Evolutionary conservation across 768 basidiomycete species (phyloP).

Genomic region (Psilocybe tampanensis): DNA sequence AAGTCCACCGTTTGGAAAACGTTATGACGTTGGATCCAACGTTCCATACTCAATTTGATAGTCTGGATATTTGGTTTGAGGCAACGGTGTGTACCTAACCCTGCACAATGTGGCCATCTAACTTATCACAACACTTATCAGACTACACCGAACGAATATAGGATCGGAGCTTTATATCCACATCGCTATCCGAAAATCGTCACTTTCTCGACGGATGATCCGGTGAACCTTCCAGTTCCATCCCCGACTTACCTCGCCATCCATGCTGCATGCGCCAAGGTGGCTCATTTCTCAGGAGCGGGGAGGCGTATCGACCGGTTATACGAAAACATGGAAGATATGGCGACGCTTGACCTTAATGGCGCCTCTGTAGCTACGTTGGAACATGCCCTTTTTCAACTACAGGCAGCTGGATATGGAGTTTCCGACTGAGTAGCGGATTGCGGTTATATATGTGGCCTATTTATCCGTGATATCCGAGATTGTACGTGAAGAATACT

Average conservation of each 20-base stretch:
- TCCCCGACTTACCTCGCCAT: slow-evolving; percentile 31
- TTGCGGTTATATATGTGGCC: too few species aligned
- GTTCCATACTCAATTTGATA: slow-evolving; percentile 26
- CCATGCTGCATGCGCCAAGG: slow-evolving; percentile 42
- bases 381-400: slow-evolving; percentile 18
- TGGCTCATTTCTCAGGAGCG: slow-evolving; percentile 42
- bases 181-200: slow-evolving; percentile 19
- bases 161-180: slow-evolving; percentile 10
- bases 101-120: neutral
- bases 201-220: slow-evolving; percentile 30
- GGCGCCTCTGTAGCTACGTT: slow-evolving; percentile 15
- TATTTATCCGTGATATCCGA: too few species aligned
- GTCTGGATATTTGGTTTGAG: slow-evolving; percentile 32
- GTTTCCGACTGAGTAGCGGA: too few species aligned
- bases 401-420: slow-evolving; percentile 5
- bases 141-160: slow-evolving; percentile 23
- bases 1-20: slow-evolving; percentile 32
- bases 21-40: slow-evolving; percentile 28
- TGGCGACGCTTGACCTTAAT: slow-evolving; percentile 9
- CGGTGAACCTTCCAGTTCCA: slow-evolving; percentile 29
- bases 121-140: slow-evolving; percentile 4
- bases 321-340: slow-evolving; percentile 12
- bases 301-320: slow-evolving; percentile 28
- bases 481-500: too few species aligned
- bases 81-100: slow-evolving; percentile 24